These are phyloP conservation scores for Xylaria sp. DNA, from an alignment of 2,329 filamentous ascomycete genomes.

Conservation along the genomic window DNA sequence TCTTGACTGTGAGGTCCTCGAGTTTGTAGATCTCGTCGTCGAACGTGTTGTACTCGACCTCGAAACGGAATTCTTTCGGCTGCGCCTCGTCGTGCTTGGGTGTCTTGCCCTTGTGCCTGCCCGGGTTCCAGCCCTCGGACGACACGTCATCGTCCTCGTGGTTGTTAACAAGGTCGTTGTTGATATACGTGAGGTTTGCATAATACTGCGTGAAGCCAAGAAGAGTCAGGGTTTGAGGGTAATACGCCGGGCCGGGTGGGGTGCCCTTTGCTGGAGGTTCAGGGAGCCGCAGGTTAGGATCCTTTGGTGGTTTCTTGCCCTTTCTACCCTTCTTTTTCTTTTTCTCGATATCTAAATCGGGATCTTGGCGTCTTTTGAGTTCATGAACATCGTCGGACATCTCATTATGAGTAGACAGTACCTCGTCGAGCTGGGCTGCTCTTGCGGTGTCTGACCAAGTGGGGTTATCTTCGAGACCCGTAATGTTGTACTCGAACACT, in stretches of 20 bases:
- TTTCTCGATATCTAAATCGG: constrained; percentile 41
- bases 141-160: constrained; percentile 42
- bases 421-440: background rate
- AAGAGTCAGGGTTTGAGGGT: constrained; percentile 78
- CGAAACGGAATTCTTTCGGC: constrained; percentile 70
- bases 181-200: constrained; percentile 90
- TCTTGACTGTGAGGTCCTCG: constrained; percentile 82
- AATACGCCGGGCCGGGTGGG: constrained; percentile 88
- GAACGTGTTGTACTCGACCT: constrained; percentile 86
- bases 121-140: constrained; percentile 62
- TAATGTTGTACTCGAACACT: constrained; percentile 95
- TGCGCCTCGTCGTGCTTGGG: constrained; percentile 59
- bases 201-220: constrained; percentile 88
- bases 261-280: constrained; percentile 72
- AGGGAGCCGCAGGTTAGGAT: constrained; percentile 69
- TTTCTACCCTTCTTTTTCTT: constrained; percentile 54
- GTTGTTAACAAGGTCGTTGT: constrained; percentile 74
- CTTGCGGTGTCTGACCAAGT: constrained; percentile 49
- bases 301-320: constrained; percentile 52
- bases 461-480: constrained; percentile 66
- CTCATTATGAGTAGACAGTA: background rate
- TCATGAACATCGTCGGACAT: constrained; percentile 14
- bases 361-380: constrained; percentile 34
- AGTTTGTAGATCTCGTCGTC: constrained; percentile 77
- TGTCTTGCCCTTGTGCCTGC: constrained; percentile 66